These are phyloP conservation scores for Mortierella sp. DNA, from an alignment of 371 early-diverging fungal genomes.

Conservation along the genomic window DNA sequence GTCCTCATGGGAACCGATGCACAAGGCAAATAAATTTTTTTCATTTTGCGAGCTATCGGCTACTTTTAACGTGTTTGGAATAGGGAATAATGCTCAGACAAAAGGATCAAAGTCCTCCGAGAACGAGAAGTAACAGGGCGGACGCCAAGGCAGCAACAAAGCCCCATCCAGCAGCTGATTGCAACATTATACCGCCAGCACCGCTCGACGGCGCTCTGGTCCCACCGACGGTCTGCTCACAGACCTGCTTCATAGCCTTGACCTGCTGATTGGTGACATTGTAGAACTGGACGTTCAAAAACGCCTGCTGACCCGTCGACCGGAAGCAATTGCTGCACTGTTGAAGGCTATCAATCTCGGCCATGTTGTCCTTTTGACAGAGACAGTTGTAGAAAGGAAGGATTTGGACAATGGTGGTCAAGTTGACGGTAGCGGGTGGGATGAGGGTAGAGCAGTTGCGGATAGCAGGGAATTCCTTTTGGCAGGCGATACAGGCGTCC, in stretches of 20 bases:
- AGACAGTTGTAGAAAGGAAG: slow-evolving; percentile 41
- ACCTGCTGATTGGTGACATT: slow-evolving; percentile 30
- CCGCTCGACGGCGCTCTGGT: slow-evolving; percentile 14
- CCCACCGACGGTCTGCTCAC: slow-evolving; percentile 30
- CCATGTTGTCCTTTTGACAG: slow-evolving; percentile 16
- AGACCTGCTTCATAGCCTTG: slow-evolving; percentile 33
- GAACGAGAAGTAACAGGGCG: background rate
- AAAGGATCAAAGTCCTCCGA: background rate
- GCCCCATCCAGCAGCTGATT: background rate
- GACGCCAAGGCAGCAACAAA: background rate
- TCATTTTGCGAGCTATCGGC: background rate
- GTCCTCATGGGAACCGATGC: background rate
- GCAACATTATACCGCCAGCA: background rate
- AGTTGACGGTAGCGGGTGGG: slow-evolving; percentile 27
- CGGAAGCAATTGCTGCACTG: slow-evolving; percentile 38
- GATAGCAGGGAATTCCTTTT: slow-evolving; percentile 21
- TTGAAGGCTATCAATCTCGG: slow-evolving; percentile 20
- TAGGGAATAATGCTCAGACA: background rate
- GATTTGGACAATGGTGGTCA: slow-evolving; percentile 35
- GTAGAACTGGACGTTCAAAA: slow-evolving; percentile 25
- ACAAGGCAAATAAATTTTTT: background rate
- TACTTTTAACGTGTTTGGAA: background rate
- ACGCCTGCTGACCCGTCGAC: slow-evolving; percentile 35
- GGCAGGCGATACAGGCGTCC: slow-evolving; percentile 35
- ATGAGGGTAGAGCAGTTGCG: slow-evolving; percentile 32